Evolutionary conservation across 352 stramenopile species (phyloP).

Genomic region (Plasmopara viticola): DNA sequence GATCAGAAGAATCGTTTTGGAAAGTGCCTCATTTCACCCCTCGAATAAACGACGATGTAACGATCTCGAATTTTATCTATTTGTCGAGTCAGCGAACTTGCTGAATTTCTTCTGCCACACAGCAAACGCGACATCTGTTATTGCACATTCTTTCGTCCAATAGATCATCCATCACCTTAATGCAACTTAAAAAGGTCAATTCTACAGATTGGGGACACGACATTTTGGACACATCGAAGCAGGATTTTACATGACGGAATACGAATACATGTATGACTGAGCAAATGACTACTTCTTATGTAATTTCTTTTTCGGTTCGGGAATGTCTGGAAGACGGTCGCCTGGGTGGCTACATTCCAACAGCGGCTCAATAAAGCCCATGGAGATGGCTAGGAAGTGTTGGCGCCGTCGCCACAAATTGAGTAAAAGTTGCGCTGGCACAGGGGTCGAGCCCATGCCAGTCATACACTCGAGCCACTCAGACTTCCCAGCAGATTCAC

Average conservation of each 20-base stretch:
- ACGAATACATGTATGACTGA: not conserved
- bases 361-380: slow-evolving; percentile 36
- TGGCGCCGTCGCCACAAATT: slow-evolving; percentile 33
- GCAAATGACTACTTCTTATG: not conserved
- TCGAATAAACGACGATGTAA: not conserved
- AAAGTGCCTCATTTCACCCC: too few relatives aligned
- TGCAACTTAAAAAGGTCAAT: too few relatives aligned
- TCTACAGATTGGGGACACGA: too few relatives aligned
- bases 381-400: slow-evolving; percentile 46
- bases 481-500: slow-evolving; percentile 21
- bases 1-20: too few relatives aligned
- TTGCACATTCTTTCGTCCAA: too few relatives aligned
- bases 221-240: not conserved
- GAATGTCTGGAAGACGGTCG: slow-evolving; percentile 14
- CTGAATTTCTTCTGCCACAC: slow-evolving; percentile 18
- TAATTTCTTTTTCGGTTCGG: slow-evolving; percentile 4
- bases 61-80: slow-evolving; percentile 1
- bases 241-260: not conserved
- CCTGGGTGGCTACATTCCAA: slow-evolving; percentile 19
- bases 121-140: slow-evolving; percentile 1
- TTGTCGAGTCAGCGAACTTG: slow-evolving; percentile 1
- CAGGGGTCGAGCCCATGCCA: slow-evolving; percentile 35
- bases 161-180: too few relatives aligned
- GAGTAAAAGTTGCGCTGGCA: slow-evolving; percentile 23
- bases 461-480: slow-evolving; percentile 49